A percentile compares a stretch with the other conserved stretches of the same genome.
These are phyloP conservation scores for Mrakiaceae sp. DNA, from an alignment of 1,284 basidiomycete genomes.

Conservation along the genomic window DNA sequence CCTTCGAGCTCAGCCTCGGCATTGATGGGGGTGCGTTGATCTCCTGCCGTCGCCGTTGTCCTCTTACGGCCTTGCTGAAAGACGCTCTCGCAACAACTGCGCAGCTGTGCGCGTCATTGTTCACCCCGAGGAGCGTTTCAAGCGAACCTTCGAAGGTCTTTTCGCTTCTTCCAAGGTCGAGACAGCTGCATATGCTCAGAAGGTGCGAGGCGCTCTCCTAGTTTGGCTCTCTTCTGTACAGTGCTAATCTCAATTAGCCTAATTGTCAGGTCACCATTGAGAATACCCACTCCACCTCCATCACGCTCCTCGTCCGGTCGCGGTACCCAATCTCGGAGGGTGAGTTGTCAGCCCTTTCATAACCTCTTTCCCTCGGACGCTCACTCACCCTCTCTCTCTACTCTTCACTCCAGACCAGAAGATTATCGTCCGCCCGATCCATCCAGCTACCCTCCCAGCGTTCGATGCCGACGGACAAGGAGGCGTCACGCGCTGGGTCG, in stretches of 20 bases:
- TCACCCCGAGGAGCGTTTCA: slow-evolving; percentile 25
- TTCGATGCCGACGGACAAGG: slow-evolving; percentile 5
- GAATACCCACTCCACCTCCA: slow-evolving; percentile 19
- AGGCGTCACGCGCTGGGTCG: neutral
- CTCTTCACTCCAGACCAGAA: slow-evolving; percentile 5
- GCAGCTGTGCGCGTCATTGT: slow-evolving; percentile 42
- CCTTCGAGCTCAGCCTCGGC: slow-evolving; percentile 47
- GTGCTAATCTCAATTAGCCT: too few relatives aligned
- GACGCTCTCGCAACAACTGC: neutral
- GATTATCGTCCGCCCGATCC: slow-evolving; percentile 20
- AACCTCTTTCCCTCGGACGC: too few relatives aligned
- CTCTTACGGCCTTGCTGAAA: neutral
- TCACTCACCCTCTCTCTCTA: too few relatives aligned
- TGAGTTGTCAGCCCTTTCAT: too few relatives aligned
- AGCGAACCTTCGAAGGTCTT: slow-evolving; percentile 1
- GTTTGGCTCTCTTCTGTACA: too few relatives aligned
- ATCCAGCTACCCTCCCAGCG: slow-evolving; percentile 18
- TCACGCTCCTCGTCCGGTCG: slow-evolving; percentile 18
- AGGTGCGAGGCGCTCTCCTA: neutral
- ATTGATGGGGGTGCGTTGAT: slow-evolving; percentile 30
- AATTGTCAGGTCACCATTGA: slow-evolving; percentile 17
- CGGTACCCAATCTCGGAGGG: slow-evolving; percentile 23
- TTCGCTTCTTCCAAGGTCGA: too few relatives aligned
- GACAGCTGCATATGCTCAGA: slow-evolving; percentile 16
- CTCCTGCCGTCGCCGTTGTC: neutral